These are phyloP conservation scores for Fusarium equiseti DNA, from an alignment of 2,329 filamentous ascomycete genomes.

Conservation along the genomic window DNA sequence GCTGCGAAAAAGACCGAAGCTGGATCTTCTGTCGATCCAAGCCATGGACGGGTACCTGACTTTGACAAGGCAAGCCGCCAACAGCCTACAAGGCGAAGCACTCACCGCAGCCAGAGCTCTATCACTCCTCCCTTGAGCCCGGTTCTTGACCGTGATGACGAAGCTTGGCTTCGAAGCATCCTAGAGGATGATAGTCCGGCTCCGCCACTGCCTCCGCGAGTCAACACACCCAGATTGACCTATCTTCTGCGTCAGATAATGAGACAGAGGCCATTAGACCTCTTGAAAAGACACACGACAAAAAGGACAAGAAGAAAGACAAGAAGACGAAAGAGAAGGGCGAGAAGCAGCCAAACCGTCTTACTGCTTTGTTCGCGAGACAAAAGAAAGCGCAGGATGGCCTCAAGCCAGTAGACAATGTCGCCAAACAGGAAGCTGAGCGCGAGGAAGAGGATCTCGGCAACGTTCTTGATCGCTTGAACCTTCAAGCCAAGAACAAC, in stretches of 20 bases:
- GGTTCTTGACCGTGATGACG: conserved; percentile 68
- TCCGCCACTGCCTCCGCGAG: conserved; percentile 67
- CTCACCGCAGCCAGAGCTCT: conserved; percentile 47
- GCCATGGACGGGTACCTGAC: conserved; percentile 27
- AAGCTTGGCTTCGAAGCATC: conserved; percentile 68
- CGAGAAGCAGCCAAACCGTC: conserved; percentile 52
- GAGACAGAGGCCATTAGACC: conserved; percentile 47
- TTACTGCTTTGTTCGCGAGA: conserved; percentile 54
- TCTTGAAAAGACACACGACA: conserved; percentile 49
- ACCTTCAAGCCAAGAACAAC: conserved; percentile 86
- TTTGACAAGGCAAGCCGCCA: conserved; percentile 30
- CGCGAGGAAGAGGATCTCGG: conserved; percentile 78
- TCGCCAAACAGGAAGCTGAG: conserved; percentile 58
- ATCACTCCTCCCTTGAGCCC: conserved; percentile 51
- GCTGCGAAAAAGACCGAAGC: conserved; percentile 33
- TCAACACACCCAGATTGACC: conserved; percentile 62
- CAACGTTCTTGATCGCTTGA: conserved; percentile 83
- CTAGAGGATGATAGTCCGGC: conserved; percentile 59
- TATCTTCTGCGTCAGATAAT: conserved; percentile 42
- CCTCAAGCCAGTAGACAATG: conserved; percentile 53
- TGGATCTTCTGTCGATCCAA: conserved; percentile 27
- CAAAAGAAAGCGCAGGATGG: conserved; percentile 57
- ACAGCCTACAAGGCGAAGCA: conserved; percentile 27
- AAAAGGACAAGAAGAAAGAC: conserved; percentile 47
- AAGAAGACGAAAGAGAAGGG: conserved; percentile 52